Evolutionary conservation across 805 yeast species (phyloP).

Genomic region (Metschnikowia borealis): DNA sequence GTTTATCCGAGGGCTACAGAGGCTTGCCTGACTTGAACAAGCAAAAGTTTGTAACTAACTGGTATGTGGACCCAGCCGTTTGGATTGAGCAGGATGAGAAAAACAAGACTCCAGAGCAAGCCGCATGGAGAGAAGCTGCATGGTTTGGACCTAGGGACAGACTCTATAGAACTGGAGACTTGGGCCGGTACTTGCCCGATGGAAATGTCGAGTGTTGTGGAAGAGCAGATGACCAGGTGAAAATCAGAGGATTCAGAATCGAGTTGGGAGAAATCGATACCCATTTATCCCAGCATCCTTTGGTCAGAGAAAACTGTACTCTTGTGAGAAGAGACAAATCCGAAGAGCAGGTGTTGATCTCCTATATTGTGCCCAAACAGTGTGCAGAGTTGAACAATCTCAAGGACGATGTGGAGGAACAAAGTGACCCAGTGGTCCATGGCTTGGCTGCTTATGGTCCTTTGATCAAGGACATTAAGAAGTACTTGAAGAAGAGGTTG

Average conservation of each 20-base stretch:
- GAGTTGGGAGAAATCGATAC: constrained; percentile 98
- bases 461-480: constrained; percentile 74
- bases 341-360: constrained; percentile 86
- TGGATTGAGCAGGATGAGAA: constrained; percentile 58
- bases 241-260: constrained; percentile 96
- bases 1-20: constrained; percentile 94
- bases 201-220: constrained; percentile 99
- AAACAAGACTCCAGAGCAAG: constrained; percentile 35
- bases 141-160: constrained; percentile 97
- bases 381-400: constrained; percentile 43
- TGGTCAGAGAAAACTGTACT: constrained; percentile 89
- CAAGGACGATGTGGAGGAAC: constrained; percentile 45
- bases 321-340: constrained; percentile 87
- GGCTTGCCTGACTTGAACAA: constrained; percentile 84
- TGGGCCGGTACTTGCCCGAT: constrained; percentile 94
- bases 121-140: constrained; percentile 64
- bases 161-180: constrained; percentile 93
- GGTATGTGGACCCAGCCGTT: constrained; percentile 72
- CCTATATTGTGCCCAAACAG: constrained; percentile 80
- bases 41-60: constrained; percentile 82
- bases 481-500: constrained; percentile 73
- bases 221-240: constrained; percentile 98
- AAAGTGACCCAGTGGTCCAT: constrained; percentile 62
- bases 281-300: constrained; percentile 88
- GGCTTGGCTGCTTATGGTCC: constrained; percentile 76